Conservation (phyloP, 768 basidiomycete species). For the Naganishia friedmannii region DNA sequence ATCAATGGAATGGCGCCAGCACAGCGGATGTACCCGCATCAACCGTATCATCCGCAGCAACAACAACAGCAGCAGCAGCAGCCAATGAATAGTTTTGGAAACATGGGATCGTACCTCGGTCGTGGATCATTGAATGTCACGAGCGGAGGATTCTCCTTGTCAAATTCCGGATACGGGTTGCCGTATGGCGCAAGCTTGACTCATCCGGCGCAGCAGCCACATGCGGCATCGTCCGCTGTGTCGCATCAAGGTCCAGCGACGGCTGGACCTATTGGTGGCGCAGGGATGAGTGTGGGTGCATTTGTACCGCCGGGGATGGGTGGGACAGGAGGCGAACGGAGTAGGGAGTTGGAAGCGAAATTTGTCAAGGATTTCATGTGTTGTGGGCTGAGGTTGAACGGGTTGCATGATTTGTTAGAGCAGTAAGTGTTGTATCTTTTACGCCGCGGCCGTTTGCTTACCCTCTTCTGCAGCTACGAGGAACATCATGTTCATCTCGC, state of each 20-base stretch:
- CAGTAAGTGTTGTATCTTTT: conserved; percentile 43
- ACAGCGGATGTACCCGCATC: not conserved
- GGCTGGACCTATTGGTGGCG: not conserved
- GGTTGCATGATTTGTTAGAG: conserved; percentile 50
- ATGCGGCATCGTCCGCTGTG: not conserved
- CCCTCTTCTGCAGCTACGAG: conserved; percentile 40
- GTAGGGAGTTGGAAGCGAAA: conserved; percentile 46
- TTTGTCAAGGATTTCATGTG: conserved; percentile 49
- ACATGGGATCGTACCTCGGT: conserved; percentile 27
- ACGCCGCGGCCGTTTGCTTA: not conserved
- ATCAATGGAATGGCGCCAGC: conserved; percentile 3
- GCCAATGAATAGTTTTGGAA: conserved; percentile 21
- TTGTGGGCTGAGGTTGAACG: conserved; percentile 47
- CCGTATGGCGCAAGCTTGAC: conserved; percentile 1
- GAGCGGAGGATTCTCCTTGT: not conserved
- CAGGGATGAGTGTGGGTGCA: conserved; percentile 10
- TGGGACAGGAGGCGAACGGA: conserved; percentile 24
- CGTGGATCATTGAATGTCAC: conserved; percentile 2
- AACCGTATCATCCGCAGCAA: not conserved
- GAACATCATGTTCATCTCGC: conserved; percentile 50
- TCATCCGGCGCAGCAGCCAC: not conserved
- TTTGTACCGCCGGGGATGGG: conserved; percentile 18
- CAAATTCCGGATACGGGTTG: conserved; percentile 1
- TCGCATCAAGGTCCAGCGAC: not conserved
- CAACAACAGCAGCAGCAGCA: not conserved